phyloP scores from a whole-genome alignment of 2,329 filamentous ascomycete genomes.

The Alternaria hordeiaustralica region DNA sequence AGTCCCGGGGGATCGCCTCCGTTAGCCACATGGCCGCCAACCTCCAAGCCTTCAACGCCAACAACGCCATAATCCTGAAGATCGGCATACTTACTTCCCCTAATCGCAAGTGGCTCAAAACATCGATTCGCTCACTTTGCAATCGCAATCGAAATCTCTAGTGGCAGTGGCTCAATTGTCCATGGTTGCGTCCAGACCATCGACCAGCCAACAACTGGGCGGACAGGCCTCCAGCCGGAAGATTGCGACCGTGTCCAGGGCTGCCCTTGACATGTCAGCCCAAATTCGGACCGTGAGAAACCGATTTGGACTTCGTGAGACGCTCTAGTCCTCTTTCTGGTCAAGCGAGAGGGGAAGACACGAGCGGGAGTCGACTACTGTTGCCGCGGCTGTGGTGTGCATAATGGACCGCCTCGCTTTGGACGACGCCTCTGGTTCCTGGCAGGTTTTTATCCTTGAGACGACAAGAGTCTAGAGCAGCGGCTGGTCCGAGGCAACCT shows the following conservation, averaged over 20 bases:
- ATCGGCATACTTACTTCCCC: constrained; percentile 1
- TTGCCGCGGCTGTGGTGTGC: constrained; percentile 1
- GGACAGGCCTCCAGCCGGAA: not conserved
- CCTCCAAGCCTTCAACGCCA: not conserved
- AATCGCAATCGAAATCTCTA: not conserved
- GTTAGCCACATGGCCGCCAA: constrained; percentile 1
- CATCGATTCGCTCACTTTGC: not conserved
- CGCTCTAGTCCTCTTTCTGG: constrained; percentile 7
- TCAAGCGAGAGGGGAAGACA: not conserved
- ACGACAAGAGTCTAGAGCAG: constrained; percentile 6
- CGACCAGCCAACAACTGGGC: not conserved
- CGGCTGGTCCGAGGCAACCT: not conserved
- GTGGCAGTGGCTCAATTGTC: not conserved
- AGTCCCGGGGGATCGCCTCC: not conserved
- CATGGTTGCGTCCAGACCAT: not conserved
- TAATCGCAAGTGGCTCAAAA: not conserved
- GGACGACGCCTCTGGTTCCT: constrained; percentile 1
- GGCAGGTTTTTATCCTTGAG: constrained; percentile 8
- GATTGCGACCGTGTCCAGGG: constrained; percentile 2
- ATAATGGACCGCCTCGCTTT: constrained; percentile 1
- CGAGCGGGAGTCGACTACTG: constrained; percentile 1
- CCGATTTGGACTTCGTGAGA: constrained; percentile 5
- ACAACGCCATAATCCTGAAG: not conserved
- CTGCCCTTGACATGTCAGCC: constrained; percentile 3
- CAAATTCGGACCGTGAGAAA: constrained; percentile 9